Evolutionary conservation across 805 yeast species (phyloP), one percentile per base, ranked within the genome.

Genomic region (Ogataea paradorogensis): DNA sequence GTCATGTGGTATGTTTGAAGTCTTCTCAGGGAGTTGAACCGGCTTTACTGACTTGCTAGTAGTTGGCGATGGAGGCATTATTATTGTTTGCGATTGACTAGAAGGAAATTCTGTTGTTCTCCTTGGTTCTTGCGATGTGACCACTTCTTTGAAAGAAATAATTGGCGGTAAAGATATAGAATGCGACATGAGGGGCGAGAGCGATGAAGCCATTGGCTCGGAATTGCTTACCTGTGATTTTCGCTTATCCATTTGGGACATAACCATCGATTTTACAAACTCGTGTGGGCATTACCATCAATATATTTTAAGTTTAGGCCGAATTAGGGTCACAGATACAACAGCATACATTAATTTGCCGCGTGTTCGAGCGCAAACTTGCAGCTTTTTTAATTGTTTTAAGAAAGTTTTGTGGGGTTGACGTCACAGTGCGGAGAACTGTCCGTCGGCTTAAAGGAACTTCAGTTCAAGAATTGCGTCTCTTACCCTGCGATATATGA

Each of bases 91-190:
- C 7, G 25, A 9, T 11, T 9, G n/a, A 23, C 4, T 11, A 9
- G 9, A 11, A 4, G 25, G 25, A 5, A 23, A 11, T 11, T 23
- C n/a, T 9, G 25, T 23, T 23, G 25, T 11, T 11, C n/a, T 23
- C 25, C 10, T 7, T 4, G 10, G 25, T 5, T 23, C n/a, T 23
- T 9, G n/a, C 25, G 25, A 23, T 9, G 25, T 4, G 25, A 23
- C 27, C 32, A 10, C 25, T 15, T 34, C 34, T 5, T 42, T 28
- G 4, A 43, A 25, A 14, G 43, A 42, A 7, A 34, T 32, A 24
- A 46, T 34, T 10, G 50, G 45, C 25, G 50, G 50, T 9, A 46
- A 31, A 6, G 46, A 34, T 35, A 44, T 29, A 15, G 41, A 28
- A 24, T 40, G 36, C 6, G 40, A 14, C 11, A 21, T 11, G 15